Evolutionary conservation across 805 yeast species (phyloP), one percentile per base, ranked within the genome.

Genomic region (Lipomyces sp.): DNA sequence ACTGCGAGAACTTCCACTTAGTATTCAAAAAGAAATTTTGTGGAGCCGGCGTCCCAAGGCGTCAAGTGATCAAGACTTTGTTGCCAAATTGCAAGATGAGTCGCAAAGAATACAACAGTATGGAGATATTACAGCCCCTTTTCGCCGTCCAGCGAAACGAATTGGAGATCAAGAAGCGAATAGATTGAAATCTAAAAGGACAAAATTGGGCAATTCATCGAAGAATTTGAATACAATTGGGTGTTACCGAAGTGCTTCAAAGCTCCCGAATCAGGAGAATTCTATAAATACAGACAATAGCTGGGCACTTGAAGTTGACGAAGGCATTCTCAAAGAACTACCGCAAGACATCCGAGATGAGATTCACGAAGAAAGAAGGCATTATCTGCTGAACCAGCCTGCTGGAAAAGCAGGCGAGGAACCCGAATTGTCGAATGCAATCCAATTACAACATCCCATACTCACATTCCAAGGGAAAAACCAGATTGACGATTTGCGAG

Each of bases 401-500:
- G 37, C 57, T 34, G 57, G 45, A 7, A 55, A 45, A 58, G 18
- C 11, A 6, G 8, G 24, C 10, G 30, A 57, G 54, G 34, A 39
- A 6, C 18, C n/a, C 11, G 33, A 32, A 18, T 10, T 18, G 10
- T 33, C 39, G n/a, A 24, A 32, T 29, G 18, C 78, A 5, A 72
- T 77, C 11, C 66, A 66, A 57, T 33, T 33, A 33, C 42, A 33
- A 29, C 37, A 61, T 32, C 39, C 63, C 3, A 42, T 61, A n/a
- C 59, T 37, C 10, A 58, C 56, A 8, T 81, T 83, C 58, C 83
- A 79, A 63, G 77, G 76, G 2, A 65, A 68, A 30, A 66, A 71
- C 0, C 72, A 77, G 4, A 75, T 79, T n/a, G 75, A 73, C n/a
- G 78, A 78, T n/a, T 75, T 83, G 5, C 70, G 76, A n/a, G 32